These are phyloP conservation scores for Hermanozyma aechmeae DNA, from an alignment of 805 yeast genomes.

Conservation along the genomic window DNA sequence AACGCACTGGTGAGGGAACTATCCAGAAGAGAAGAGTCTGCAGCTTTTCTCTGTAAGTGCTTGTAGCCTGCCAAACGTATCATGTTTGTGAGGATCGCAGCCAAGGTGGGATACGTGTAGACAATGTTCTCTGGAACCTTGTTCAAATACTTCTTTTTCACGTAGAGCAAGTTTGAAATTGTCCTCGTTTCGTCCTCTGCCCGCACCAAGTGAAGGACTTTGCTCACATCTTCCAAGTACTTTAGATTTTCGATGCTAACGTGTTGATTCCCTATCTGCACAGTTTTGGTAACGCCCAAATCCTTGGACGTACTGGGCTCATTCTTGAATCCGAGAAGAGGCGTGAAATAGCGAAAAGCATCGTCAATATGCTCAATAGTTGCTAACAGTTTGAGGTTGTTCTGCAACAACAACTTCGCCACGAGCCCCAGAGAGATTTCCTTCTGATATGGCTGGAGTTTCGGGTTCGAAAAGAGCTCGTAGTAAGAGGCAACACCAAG, in stretches of 20 bases:
- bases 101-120: slow-evolving; percentile 69
- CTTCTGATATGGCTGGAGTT: slow-evolving; percentile 37
- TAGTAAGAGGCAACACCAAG: slow-evolving; percentile 41
- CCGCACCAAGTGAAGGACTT: slow-evolving; percentile 59
- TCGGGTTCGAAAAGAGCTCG: slow-evolving; percentile 44
- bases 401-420: slow-evolving; percentile 44
- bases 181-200: slow-evolving; percentile 36
- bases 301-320: slow-evolving; percentile 25
- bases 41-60: slow-evolving; percentile 11
- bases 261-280: slow-evolving; percentile 18
- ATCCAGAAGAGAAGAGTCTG: slow-evolving; percentile 11
- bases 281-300: slow-evolving; percentile 29
- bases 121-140: slow-evolving; percentile 48
- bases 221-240: slow-evolving; percentile 57
- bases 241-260: slow-evolving; percentile 28
- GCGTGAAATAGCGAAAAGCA: slow-evolving; percentile 47
- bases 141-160: slow-evolving; percentile 36
- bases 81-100: slow-evolving; percentile 50
- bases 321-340: slow-evolving; percentile 35
- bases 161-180: slow-evolving; percentile 23
- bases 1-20: slow-evolving; percentile 43
- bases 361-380: slow-evolving; percentile 43
- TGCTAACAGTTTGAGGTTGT: slow-evolving; percentile 7
- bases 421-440: slow-evolving; percentile 54
- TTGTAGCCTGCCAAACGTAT: slow-evolving; percentile 38